These are phyloP conservation scores for Quercus aquifolioides DNA, from an alignment of 306 rosid species.

Conservation along the genomic window DNA sequence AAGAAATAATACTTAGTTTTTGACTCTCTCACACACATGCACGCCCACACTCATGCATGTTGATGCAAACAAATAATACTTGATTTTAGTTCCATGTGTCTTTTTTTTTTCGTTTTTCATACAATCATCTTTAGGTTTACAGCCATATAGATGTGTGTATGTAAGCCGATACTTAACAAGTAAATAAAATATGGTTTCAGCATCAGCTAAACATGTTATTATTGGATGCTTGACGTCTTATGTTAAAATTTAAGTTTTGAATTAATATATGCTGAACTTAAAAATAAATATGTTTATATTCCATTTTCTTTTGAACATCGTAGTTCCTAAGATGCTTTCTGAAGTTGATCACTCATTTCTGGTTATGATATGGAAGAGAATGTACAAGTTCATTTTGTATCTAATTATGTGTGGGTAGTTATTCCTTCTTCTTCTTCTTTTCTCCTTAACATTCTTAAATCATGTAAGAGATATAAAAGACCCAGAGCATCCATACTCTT, in stretches of 20 bases:
- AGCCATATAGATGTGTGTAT: too few species aligned
- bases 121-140: too few species aligned
- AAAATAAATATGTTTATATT: not conserved
- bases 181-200: not conserved
- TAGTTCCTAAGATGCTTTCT: not conserved
- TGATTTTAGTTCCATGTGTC: not conserved
- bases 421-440: not conserved
- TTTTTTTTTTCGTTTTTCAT: too few species aligned
- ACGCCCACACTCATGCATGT: too few species aligned
- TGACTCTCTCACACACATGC: too few species aligned
- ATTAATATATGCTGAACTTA: not conserved
- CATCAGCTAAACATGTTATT: not conserved
- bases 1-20: too few species aligned
- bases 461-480: conserved; percentile 93
- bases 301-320: not conserved
- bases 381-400: not conserved
- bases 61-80: not conserved
- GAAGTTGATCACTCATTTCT: not conserved
- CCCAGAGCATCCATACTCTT: conserved; percentile 88
- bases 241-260: not conserved
- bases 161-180: not conserved
- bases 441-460: conserved; percentile 67
- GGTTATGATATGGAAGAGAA: not conserved
- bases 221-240: not conserved
- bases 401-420: not conserved